These are phyloP conservation scores for Solanum piurae DNA, from an alignment of 257 asterid species.

Conservation along the genomic window DNA sequence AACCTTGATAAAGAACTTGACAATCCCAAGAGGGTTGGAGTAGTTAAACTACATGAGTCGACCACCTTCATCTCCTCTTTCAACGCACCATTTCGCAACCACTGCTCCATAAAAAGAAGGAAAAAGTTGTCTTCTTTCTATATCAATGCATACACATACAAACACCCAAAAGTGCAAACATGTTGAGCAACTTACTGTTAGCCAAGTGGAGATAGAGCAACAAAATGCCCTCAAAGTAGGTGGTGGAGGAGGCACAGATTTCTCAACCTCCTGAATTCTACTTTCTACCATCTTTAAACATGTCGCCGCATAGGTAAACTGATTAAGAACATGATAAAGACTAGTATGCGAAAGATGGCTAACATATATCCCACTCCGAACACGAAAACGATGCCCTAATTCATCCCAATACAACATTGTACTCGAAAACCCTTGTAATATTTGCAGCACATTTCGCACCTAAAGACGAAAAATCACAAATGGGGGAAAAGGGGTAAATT, in stretches of 20 bases:
- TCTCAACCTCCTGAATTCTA: slow-evolving; percentile 43
- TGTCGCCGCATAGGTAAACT: slow-evolving; percentile 67
- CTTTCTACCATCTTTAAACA: slow-evolving; percentile 62
- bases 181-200: slow-evolving; percentile 29
- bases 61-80: slow-evolving; percentile 71
- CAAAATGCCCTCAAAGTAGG: slow-evolving; percentile 87
- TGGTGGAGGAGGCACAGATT: slow-evolving; percentile 43
- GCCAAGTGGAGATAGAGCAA: slow-evolving; percentile 64
- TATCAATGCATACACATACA: not conserved
- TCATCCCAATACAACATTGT: slow-evolving; percentile 62
- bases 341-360: slow-evolving; percentile 78
- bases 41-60: slow-evolving; percentile 32
- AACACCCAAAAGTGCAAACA: not conserved
- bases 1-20: slow-evolving; percentile 89
- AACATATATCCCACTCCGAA: slow-evolving; percentile 56
- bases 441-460: slow-evolving; percentile 87
- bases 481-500: not conserved
- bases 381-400: slow-evolving; percentile 28
- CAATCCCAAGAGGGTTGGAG: slow-evolving; percentile 76
- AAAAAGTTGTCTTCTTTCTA: not conserved
- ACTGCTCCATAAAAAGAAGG: slow-evolving; percentile 23
- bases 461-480: slow-evolving; percentile 12
- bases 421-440: slow-evolving; percentile 75
- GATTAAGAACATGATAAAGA: slow-evolving; percentile 58
- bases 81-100: slow-evolving; percentile 64